Base-by-base conservation (phyloP, 495 filamentous ascomycete genomes). In the Penicillium paradoxum region DNA sequence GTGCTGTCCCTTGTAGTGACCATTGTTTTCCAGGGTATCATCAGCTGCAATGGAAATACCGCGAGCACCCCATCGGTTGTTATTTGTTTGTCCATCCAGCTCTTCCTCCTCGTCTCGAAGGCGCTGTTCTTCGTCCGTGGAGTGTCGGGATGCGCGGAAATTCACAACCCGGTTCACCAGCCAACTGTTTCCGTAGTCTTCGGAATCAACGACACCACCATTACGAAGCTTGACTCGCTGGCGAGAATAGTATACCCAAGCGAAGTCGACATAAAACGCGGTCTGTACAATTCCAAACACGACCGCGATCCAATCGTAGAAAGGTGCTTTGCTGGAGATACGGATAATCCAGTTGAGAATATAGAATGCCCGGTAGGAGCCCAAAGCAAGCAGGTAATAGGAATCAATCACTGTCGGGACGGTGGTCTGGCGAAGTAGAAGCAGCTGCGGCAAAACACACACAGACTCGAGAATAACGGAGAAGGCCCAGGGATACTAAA, bases 391-490 rank as follows among this genome's bases (percentile, higher is more conserved):
- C 39, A 97, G 85, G 69, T 98, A 98, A 72, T 87, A 96, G 7
- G 89, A 93, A 62, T 95, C 89, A 70, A 98, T 91, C 33, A 96
- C 93, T 10, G 95, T 97, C 2, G 93, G 95, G 3, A 97, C 90
- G 29, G 84, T 90, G 18, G 93, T 97, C 65, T 97, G 90, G 40
- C 93, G 87, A 21, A 97, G 83, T 21, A 97, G 82, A 11, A 96
- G 78, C 0, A 97, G 83, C 61, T 98, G 93, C 0, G 95, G 95
- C 14, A 97, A 80, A 10, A 97, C 83, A 66, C 85, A 90, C 42
- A 96, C 80, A 21, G 90, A 91, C 70, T 98, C 95, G 47, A 97
- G 83, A 47, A 93, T 85, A 32, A 91, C 82, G 10, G 89, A 95
- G 72, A 97, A 96, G 41, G 81, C 81, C 86, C 88, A 95, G 55